Base-by-base conservation (phyloP, 768 basidiomycete species). In the Leccinum aurantiacum region DNA sequence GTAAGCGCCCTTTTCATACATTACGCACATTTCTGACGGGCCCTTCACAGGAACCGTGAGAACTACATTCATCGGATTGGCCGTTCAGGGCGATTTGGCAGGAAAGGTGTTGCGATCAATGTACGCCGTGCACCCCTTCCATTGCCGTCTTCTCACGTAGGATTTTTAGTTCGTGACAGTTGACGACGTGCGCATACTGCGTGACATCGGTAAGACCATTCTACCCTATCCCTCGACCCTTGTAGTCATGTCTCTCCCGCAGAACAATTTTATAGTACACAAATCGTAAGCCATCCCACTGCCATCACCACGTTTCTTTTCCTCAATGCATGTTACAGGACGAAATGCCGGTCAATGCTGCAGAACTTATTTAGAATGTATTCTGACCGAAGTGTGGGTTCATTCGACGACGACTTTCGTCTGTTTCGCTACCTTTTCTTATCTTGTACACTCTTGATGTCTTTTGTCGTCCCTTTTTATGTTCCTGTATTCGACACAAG, bases 21-120 rank as follows among this genome's bases (percentile, higher is more conserved):
- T 62, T 52, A 25, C 15, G 15, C 31, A 53, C 53, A 53, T 56
- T 51, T 64, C 58, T 69, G 44, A 71, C 57, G 44, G 31, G 49
- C 44, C 31, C 17, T 47, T 60, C 63, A 60, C 63, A 94, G 89
- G 65, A 94, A 94, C 74, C 92, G 92, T 82, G 96, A 98, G 84
- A 98, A 99, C 77, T 99, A 99, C 80, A 98, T 99, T 67, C 97
- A 99, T 80, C 92, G 97, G 71, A 98, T 98, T 73, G 97, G 97
- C 76, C 94, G 97, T 63, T 97, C 95, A 60, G 97, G 97, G 72
- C 94, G 97, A 60, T 98, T 98, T 79, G 97, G 97, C 67, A 84
- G 97, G 68, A 99, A 99, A 79, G 97, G 96, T 82, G 97, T 98
- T 61, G 97, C 97, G 48, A 98, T 99, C 79, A 99, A 98, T 77